phyloP scores from a whole-genome alignment of 352 stramenopile species.

The Phytophthora palmivora region DNA sequence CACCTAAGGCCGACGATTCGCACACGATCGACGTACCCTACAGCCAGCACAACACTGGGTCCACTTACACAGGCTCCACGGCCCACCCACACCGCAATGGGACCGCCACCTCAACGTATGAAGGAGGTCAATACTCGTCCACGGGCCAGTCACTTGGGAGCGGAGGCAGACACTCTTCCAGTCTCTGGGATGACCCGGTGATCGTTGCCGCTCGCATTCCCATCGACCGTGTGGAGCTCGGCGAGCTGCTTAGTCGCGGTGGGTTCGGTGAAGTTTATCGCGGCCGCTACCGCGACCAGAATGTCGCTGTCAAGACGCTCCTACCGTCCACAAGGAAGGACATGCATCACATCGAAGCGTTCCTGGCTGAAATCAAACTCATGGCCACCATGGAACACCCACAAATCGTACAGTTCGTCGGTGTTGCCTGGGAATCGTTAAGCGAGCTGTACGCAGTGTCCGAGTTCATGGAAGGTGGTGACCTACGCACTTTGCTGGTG shows the following conservation, averaged over 20 bases:
- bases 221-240: slow-evolving; percentile 45
- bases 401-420: slow-evolving; percentile 53
- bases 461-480: slow-evolving; percentile 56
- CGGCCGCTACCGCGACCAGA: slow-evolving; percentile 41
- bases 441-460: slow-evolving; percentile 50
- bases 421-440: slow-evolving; percentile 56
- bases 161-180: slow-evolving; percentile 17
- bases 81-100: slow-evolving; percentile 17
- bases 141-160: slow-evolving; percentile 10
- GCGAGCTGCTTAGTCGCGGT: slow-evolving; percentile 40
- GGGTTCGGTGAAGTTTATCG: slow-evolving; percentile 49
- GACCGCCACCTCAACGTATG: slow-evolving; percentile 4
- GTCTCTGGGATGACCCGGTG: slow-evolving; percentile 47
- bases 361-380: slow-evolving; percentile 52
- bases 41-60: slow-evolving; percentile 29
- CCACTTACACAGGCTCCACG: slow-evolving; percentile 33
- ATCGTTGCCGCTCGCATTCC: slow-evolving; percentile 48
- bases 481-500: slow-evolving; percentile 48
- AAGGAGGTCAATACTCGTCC: slow-evolving; percentile 15
- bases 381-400: slow-evolving; percentile 51
- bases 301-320: slow-evolving; percentile 50
- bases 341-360: slow-evolving; percentile 43
- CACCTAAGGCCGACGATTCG: slow-evolving; percentile 25
- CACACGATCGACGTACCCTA: slow-evolving; percentile 30
- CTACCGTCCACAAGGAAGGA: slow-evolving; percentile 40